Base-by-base conservation (phyloP, 2,329 filamentous ascomycete species). In the Cladophialophora yegresii region DNA sequence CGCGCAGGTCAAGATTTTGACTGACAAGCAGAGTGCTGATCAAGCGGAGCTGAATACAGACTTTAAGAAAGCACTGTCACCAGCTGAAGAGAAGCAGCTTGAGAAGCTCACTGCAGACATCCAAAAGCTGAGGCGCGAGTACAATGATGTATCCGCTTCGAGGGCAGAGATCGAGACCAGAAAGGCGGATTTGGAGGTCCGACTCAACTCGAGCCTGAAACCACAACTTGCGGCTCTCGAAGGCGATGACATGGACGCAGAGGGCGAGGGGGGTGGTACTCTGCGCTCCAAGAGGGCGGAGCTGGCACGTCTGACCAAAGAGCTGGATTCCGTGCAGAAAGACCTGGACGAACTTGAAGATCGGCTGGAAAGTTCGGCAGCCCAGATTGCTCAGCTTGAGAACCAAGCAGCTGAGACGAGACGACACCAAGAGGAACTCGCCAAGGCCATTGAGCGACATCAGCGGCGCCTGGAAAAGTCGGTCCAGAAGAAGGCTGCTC, bases 381-480 rank as follows among this genome's bases (percentile, higher is more conserved):
- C 77, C 32, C 80, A 85, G 58, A 80, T 90, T 28, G 78, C 82
- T 32, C 79, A 86, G 63, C 77, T 89, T 4, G 82, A 89, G 81
- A 72, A 88, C 77, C 78, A 75, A 33, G 84, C 82, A 62, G 79
- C 82, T 0, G 83, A 90, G 67, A 89, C 87, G 71, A 87, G 92
- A 74, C 84, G 88, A 49, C 82, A 86, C 60, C 86, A 93, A 71
- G 88, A 91, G 72, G 89, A 93, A 53, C 84, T 96, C 60, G 87
- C 91, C 2, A 84, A 84, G 58, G 85, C 85, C 36, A 95, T 98
- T 69, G 89, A 93, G 74, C 92, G 88, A 74, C 87, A 93, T 70
- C 91, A 96, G 78, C 93, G 93, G 77, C 85, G 86, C 55, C 91
- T 98, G 82, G 93, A 97, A 75, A 96, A 93, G 82, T 92, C 89